Conservation (phyloP, 129 eudicot species). For the Artemisia tridentata region DNA sequence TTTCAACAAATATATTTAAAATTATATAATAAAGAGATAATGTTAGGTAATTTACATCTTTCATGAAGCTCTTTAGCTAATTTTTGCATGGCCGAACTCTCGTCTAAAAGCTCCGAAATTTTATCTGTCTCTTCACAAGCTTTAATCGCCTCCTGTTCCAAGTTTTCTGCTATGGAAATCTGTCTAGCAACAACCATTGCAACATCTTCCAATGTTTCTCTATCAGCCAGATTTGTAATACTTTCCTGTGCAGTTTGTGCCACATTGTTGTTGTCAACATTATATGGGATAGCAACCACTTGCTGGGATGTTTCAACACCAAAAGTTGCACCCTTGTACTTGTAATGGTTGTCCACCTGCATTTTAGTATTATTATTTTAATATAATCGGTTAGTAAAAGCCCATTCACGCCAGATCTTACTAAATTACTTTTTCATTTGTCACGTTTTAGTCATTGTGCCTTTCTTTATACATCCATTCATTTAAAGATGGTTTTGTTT, state of each 20-base stretch:
- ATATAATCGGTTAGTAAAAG: slow-evolving; percentile 5
- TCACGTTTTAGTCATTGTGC: too few species aligned
- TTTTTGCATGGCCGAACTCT: not conserved
- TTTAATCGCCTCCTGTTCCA: not conserved
- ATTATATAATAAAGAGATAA: not conserved
- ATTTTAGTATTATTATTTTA: too few species aligned
- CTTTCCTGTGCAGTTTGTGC: slow-evolving; percentile 1
- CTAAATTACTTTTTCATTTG: too few species aligned
- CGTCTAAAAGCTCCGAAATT: not conserved
- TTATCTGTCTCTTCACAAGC: not conserved
- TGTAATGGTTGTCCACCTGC: slow-evolving; percentile 45
- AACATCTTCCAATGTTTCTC: slow-evolving; percentile 36
- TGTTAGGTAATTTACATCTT: not conserved
- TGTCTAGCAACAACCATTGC: slow-evolving; percentile 35
- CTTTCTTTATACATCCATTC: too few species aligned
- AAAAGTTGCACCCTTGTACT: slow-evolving; percentile 23
- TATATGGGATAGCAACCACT: slow-evolving; percentile 18
- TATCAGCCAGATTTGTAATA: not conserved
- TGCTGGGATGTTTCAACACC: slow-evolving; percentile 29
- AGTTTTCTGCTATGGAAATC: slow-evolving; percentile 4
- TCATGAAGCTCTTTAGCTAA: not conserved
- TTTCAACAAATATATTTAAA: not conserved
- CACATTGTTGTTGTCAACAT: not conserved
- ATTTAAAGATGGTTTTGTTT: too few species aligned
- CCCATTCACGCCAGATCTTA: too few species aligned